Conservation (phyloP, 371 early-diverging fungal genomes). For the Hamiltosporidium tvaerminnensis region DNA sequence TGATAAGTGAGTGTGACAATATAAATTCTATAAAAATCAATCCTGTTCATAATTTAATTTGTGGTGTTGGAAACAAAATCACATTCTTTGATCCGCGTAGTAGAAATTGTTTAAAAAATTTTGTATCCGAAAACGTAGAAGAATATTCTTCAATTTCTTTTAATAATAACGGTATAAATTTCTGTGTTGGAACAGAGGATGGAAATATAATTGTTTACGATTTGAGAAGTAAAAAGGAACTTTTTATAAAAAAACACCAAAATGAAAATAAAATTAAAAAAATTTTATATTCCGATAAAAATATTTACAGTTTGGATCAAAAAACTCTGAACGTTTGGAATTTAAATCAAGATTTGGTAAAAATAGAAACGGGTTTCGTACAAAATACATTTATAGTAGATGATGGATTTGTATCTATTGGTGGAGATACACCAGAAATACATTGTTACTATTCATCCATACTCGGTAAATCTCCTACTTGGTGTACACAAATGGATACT, state of each 20-base stretch:
- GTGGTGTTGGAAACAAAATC: constrained; percentile 67
- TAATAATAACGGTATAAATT: constrained; percentile 66
- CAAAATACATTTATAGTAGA: no score
- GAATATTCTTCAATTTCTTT: constrained; percentile 64
- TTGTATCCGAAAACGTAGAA: constrained; percentile 14
- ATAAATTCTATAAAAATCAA: constrained; percentile 57
- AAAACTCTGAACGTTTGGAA: no score
- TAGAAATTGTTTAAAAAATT: constrained; percentile 27
- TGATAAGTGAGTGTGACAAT: constrained; percentile 65
- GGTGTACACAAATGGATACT: no score
- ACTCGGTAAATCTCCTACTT: no score
- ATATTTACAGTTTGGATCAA: no score
- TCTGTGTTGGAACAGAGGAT: constrained; percentile 70
- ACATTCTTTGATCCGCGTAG: constrained; percentile 43
- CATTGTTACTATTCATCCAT: no score
- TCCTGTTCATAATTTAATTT: constrained; percentile 73
- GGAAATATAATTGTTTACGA: constrained; percentile 80
- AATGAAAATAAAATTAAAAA: constrained; percentile 82
- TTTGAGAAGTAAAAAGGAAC: constrained; percentile 65
- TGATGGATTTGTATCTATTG: no score
- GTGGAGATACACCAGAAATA: no score
- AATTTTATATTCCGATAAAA: constrained; percentile 65
- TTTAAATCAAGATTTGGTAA: no score
- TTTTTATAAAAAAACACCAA: constrained; percentile 74
- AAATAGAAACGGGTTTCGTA: no score